Conservation (phyloP, 257 asterid genomes). For the Nicotiana attenuata region DNA sequence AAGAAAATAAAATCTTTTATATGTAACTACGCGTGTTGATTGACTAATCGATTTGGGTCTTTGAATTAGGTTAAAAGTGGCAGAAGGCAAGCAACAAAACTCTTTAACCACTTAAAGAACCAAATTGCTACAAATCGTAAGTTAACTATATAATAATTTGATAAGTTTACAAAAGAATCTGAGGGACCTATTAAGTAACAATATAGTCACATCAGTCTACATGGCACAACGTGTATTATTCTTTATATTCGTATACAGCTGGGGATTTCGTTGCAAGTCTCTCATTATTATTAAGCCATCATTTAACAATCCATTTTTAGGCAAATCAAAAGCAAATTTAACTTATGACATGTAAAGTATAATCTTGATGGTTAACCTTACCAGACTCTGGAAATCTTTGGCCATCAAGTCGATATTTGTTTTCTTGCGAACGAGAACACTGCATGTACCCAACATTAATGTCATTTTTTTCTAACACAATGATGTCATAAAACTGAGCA, state of each 20-base stretch:
- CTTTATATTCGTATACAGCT: too few species aligned
- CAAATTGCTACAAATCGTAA: background rate
- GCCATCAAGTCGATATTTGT: conserved; percentile 63
- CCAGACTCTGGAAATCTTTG: conserved; percentile 59
- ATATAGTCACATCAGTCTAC: background rate
- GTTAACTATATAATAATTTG: background rate
- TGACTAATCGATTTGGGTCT: background rate
- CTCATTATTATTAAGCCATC: background rate
- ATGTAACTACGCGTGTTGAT: background rate
- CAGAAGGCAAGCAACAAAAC: background rate
- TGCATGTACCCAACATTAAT: conserved; percentile 32
- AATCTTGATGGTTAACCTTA: conserved; percentile 24
- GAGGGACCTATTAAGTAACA: background rate
- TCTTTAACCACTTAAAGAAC: background rate
- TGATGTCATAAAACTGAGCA: background rate
- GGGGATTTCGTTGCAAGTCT: background rate
- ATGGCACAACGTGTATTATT: background rate
- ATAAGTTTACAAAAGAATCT: too few species aligned
- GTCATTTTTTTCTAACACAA: conserved; percentile 11
- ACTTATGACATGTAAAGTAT: background rate
- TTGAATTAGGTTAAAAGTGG: background rate
- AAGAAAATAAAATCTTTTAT: background rate
- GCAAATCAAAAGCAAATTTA: background rate
- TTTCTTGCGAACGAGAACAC: conserved; percentile 68
- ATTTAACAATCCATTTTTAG: background rate